Base-by-base conservation (phyloP, 2,329 filamentous ascomycete genomes). In the Chaetothyriales sp. region DNA sequence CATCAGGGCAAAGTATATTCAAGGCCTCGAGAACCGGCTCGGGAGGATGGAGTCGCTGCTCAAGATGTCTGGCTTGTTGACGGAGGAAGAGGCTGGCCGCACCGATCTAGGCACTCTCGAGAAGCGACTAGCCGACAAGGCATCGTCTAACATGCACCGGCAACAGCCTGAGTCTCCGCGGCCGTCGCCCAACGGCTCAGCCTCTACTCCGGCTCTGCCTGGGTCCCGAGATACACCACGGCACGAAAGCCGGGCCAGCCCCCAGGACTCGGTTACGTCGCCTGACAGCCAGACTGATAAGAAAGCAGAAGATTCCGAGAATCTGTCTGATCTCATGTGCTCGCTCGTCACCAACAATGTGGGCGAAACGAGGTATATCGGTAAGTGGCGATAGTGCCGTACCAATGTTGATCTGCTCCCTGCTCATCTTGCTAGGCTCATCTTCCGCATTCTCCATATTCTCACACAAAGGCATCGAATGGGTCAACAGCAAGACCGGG, bases 381-480 rank as follows among this genome's bases (percentile, higher is more conserved):
- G 87, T 89, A 74, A 49, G 76, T 53, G 19, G n/a, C 44, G 26
- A 42, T 15, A 9, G 18, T 47, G 25, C 49, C 42, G 12, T 46
- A 10, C n/a, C n/a, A n/a, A n/a, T 18, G 25, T 49, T 43, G 48
- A 50, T 42, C 48, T 20, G 9, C 57, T 57, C 64, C 64, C 67
- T 18, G 61, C 43, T 28, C 39, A 12, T 46, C 20, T 18, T 18
- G 51, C 44, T 53, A 92, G 86, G 90, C 22, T 95, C 89, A 0
- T 96, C 90, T 0, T 98, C 92, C 2, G 92, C 92, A 2, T 96
- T 96, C 68, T 96, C 90, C 50, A 98, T 98, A 60, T 96, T 98
- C 71, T 96, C 90, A 0, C 92, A 90, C 12, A 95, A 95, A 65
- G 92, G 92, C 44, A 94, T 98, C 49, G 84, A 95, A 66, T 98